phyloP scores from a whole-genome alignment of 2,329 filamentous ascomycete genomes.

The Aulographum hederae region DNA sequence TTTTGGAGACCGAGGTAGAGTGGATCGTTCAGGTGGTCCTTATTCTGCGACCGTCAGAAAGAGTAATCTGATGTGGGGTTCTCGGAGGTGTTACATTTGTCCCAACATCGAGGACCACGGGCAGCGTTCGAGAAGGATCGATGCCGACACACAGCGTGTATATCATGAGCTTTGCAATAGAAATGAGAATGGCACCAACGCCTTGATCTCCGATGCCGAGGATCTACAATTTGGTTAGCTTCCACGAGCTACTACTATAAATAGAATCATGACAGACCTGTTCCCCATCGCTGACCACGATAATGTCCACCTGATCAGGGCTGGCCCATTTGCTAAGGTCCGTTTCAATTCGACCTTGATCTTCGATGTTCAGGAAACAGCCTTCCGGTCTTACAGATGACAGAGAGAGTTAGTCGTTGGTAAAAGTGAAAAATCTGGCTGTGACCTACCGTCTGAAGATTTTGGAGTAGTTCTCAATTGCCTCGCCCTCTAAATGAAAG shows the following conservation, averaged over 20 bases:
- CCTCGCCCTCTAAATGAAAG: slow-evolving; percentile 81
- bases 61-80: neutral
- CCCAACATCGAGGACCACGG: slow-evolving; percentile 71
- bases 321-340: slow-evolving; percentile 50
- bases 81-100: slow-evolving; percentile 37
- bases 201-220: slow-evolving; percentile 83
- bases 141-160: slow-evolving; percentile 78
- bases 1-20: slow-evolving; percentile 62
- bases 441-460: slow-evolving; percentile 41
- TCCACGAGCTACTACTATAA: neutral
- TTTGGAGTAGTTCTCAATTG: slow-evolving; percentile 67
- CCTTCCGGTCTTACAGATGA: slow-evolving; percentile 55
- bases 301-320: slow-evolving; percentile 66
- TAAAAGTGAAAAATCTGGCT: too few relatives aligned
- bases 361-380: slow-evolving; percentile 59
- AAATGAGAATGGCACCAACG: slow-evolving; percentile 69
- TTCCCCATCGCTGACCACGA: slow-evolving; percentile 61
- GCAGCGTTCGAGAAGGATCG: slow-evolving; percentile 59
- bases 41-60: slow-evolving; percentile 31
- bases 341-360: slow-evolving; percentile 45
- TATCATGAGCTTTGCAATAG: slow-evolving; percentile 63
- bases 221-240: too few relatives aligned
- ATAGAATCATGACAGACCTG: slow-evolving; percentile 15
- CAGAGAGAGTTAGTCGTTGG: too few relatives aligned
- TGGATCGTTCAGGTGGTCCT: slow-evolving; percentile 53